phyloP scores from a whole-genome alignment of 306 rosid species.

The Acacia confusa region DNA sequence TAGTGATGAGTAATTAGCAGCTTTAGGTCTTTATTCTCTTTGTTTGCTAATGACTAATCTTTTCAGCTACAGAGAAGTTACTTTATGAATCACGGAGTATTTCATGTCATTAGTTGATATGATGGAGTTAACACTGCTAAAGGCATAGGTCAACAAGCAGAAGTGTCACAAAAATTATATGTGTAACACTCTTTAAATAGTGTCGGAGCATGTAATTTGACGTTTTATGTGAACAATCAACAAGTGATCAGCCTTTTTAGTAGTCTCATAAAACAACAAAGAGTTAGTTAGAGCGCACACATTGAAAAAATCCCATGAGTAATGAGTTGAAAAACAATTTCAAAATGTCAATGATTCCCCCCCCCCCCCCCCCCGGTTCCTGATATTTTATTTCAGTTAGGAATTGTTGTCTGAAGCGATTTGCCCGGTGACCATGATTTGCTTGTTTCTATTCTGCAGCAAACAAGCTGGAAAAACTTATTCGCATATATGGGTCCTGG shows the following conservation, averaged over 20 bases:
- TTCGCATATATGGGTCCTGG: conserved; percentile 98
- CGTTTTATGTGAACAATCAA: neutral
- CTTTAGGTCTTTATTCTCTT: neutral
- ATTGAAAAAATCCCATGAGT: neutral
- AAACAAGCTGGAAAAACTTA: conserved; percentile 89
- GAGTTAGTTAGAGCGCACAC: neutral
- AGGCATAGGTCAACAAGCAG: neutral
- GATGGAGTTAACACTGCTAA: neutral
- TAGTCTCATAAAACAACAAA: neutral
- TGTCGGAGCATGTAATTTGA: neutral
- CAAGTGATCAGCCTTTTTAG: neutral
- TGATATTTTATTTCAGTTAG: neutral
- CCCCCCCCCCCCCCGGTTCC: too few species aligned
- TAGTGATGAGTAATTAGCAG: neutral
- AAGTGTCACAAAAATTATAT: neutral
- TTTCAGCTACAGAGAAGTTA: neutral
- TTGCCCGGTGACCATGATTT: conserved; percentile 26
- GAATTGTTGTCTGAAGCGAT: neutral
- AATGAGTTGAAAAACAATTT: neutral
- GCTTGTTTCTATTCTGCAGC: conserved; percentile 53
- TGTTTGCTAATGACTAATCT: neutral
- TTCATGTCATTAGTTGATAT: neutral
- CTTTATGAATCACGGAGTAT: neutral
- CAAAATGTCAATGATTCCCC: neutral
- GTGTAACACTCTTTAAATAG: neutral